These are phyloP conservation scores for Penicillium salamii DNA, from an alignment of 495 filamentous ascomycete genomes.

Conservation along the genomic window DNA sequence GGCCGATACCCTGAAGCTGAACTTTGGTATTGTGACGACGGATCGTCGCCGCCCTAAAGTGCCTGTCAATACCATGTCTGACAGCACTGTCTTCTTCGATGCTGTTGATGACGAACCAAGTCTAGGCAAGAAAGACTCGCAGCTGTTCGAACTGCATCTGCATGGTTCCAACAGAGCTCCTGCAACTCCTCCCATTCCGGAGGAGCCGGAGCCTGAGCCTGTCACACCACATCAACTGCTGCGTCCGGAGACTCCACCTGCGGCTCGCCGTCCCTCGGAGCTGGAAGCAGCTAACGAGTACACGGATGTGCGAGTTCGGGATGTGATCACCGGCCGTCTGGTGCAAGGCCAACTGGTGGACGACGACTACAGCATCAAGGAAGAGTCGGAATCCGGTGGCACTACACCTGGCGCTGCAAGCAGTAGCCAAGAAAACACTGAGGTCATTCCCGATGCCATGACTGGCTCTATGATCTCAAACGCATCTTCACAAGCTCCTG, in stretches of 20 bases:
- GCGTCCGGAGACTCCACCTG: conserved; percentile 35
- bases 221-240: conserved; percentile 12
- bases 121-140: conserved; percentile 25
- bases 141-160: conserved; percentile 32
- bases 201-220: conserved; percentile 19
- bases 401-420: conserved; percentile 32
- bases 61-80: conserved; percentile 55
- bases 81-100: conserved; percentile 59
- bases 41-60: conserved; percentile 67
- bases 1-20: conserved; percentile 93
- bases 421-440: conserved; percentile 36
- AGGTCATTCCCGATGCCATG: conserved; percentile 60
- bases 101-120: conserved; percentile 36
- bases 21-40: conserved; percentile 95
- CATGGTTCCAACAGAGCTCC: conserved; percentile 14
- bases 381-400: conserved; percentile 58
- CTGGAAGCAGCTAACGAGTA: conserved; percentile 62
- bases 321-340: conserved; percentile 88
- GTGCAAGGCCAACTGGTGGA: conserved; percentile 97
- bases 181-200: conserved; percentile 16
- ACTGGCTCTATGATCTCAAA: conserved; percentile 62
- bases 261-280: conserved; percentile 40
- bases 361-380: conserved; percentile 85
- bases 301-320: conserved; percentile 79
- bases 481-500: conserved; percentile 47